Conservation (phyloP, 768 basidiomycete species). For the Kwoniella mangroviensis region DNA sequence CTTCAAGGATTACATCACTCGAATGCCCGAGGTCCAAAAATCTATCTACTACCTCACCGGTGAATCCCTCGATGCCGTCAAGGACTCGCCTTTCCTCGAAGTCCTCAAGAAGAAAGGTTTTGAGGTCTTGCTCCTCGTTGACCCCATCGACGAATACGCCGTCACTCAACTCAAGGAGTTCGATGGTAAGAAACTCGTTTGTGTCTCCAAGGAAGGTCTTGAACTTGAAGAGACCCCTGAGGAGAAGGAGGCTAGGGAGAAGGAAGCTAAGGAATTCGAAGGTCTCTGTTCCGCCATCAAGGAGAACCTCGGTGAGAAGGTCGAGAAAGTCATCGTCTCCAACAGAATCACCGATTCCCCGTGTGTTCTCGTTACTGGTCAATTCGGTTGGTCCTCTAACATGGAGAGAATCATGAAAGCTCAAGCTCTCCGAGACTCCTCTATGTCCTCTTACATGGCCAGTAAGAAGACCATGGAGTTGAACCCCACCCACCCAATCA, state of each 20-base stretch:
- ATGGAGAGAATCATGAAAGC: constrained; percentile 99
- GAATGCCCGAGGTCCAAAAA: constrained; percentile 98
- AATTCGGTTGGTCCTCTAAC: constrained; percentile 99
- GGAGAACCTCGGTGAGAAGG: constrained; percentile 98
- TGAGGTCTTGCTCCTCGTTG: constrained; percentile 94
- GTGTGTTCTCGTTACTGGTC: constrained; percentile 95
- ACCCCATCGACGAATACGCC: constrained; percentile 99
- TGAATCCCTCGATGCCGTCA: constrained; percentile 87
- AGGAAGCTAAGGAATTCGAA: constrained; percentile 77
- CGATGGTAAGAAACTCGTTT: constrained; percentile 94
- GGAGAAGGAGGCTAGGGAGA: constrained; percentile 89
- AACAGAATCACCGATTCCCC: constrained; percentile 98
- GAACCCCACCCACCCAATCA: constrained; percentile 86
- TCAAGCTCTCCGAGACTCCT: constrained; percentile 67
- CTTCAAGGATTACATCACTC: constrained; percentile 98
- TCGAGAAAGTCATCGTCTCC: constrained; percentile 97
- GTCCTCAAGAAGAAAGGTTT: constrained; percentile 99
- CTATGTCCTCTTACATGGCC: constrained; percentile 94
- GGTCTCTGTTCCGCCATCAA: constrained; percentile 94
- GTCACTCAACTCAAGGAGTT: constrained; percentile 99
- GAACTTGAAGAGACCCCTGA: constrained; percentile 99
- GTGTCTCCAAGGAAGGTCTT: constrained; percentile 98
- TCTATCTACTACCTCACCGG: constrained; percentile 99
- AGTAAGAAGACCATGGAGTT: constrained; percentile 98
- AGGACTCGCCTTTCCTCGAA: constrained; percentile 98